These are phyloP conservation scores for Pisolithus albus DNA, from an alignment of 768 basidiomycete genomes.

Conservation along the genomic window DNA sequence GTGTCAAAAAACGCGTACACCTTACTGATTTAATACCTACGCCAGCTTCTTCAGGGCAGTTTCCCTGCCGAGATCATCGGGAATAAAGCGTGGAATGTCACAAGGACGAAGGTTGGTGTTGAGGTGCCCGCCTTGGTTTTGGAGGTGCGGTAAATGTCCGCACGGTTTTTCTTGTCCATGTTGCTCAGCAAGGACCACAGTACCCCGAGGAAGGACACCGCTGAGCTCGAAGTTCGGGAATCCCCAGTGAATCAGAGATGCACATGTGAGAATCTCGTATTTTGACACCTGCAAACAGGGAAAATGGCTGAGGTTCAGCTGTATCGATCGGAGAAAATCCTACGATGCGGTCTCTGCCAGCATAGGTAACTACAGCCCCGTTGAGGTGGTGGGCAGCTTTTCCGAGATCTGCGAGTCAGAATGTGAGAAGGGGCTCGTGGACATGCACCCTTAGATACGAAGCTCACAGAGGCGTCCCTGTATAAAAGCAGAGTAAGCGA, in stretches of 20 bases:
- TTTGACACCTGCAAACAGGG: conserved; percentile 17
- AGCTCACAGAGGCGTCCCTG: conserved; percentile 25
- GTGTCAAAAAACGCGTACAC: neutral
- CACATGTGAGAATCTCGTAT: conserved; percentile 32
- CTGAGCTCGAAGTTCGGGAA: conserved; percentile 13
- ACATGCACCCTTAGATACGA: neutral
- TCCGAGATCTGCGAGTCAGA: conserved; percentile 23
- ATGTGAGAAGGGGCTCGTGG: neutral
- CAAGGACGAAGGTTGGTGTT: conserved; percentile 21
- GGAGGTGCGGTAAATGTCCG: neutral
- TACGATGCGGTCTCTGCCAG: conserved; percentile 30
- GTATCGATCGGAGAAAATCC: neutral
- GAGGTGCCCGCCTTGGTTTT: conserved; percentile 12
- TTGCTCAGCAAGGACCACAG: conserved; percentile 23
- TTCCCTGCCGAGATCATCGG: conserved; percentile 16
- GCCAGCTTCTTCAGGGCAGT: conserved; percentile 16
- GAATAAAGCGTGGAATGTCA: conserved; percentile 24
- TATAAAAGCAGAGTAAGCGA: neutral
- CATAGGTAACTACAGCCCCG: conserved; percentile 28
- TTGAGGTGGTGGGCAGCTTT: conserved; percentile 26
- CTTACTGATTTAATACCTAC: conserved; percentile 15
- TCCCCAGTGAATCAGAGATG: conserved; percentile 28
- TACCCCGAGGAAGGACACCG: conserved; percentile 18
- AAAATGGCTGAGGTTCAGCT: neutral
- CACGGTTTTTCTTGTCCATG: conserved; percentile 10